A percentile compares a stretch with the other conserved stretches of the same genome.
Conservation (phyloP, 495 filamentous ascomycete species). For the Podospora pseudoanserina region DNA sequence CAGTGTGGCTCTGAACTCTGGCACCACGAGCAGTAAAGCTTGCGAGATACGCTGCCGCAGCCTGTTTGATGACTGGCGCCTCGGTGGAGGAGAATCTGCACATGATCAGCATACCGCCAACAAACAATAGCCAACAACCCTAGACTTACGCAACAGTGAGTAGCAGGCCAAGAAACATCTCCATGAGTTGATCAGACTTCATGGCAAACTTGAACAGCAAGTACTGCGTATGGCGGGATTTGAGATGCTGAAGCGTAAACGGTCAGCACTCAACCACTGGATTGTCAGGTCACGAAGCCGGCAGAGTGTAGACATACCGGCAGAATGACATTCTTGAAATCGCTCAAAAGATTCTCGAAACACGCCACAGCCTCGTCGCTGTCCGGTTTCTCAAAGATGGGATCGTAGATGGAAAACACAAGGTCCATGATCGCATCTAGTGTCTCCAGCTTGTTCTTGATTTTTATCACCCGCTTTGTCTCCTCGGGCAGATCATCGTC, state of each 20-base stretch:
- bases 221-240: slow-evolving; percentile 34
- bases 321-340: slow-evolving; percentile 81
- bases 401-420: slow-evolving; percentile 77
- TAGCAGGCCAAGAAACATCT: slow-evolving; percentile 76
- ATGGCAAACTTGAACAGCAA: slow-evolving; percentile 90
- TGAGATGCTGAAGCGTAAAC: slow-evolving; percentile 23
- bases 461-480: slow-evolving; percentile 50
- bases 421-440: slow-evolving; percentile 89
- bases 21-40: slow-evolving; percentile 88
- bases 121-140: background rate
- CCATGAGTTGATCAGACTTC: slow-evolving; percentile 64
- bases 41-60: slow-evolving; percentile 79
- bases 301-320: slow-evolving; percentile 77
- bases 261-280: slow-evolving; percentile 6
- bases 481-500: slow-evolving; percentile 48
- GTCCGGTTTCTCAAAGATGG: slow-evolving; percentile 57
- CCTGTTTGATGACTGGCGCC: slow-evolving; percentile 68
- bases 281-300: background rate
- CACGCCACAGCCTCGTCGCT: slow-evolving; percentile 46
- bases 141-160: slow-evolving; percentile 50
- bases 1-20: slow-evolving; percentile 67
- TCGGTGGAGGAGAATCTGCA: slow-evolving; percentile 48
- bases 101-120: slow-evolving; percentile 1
- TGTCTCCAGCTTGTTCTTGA: slow-evolving; percentile 80
- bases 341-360: slow-evolving; percentile 71